These are phyloP conservation scores for Penicillium capsulatum DNA, from an alignment of 2,329 filamentous ascomycete genomes.

Conservation along the genomic window DNA sequence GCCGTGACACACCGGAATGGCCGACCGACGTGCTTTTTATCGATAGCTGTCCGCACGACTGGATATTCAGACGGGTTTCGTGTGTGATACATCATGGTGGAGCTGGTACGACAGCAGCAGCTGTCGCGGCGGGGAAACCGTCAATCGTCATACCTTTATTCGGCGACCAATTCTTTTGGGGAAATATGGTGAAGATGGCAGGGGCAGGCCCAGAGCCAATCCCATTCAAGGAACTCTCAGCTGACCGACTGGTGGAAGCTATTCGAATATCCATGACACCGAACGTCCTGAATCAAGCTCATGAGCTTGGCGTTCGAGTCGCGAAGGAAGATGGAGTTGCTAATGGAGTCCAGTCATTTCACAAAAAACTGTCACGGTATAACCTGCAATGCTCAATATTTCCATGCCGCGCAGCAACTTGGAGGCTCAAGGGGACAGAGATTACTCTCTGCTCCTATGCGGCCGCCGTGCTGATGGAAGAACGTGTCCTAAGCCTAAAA, in stretches of 20 bases:
- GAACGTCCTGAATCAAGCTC: too few species aligned
- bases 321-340: too few species aligned
- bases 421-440: too few species aligned
- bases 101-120: conserved; percentile 56
- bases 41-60: conserved; percentile 55
- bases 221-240: conserved; percentile 44
- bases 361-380: too few species aligned
- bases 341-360: too few species aligned
- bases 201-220: conserved; percentile 50
- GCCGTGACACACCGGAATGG: conserved; percentile 29
- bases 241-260: conserved; percentile 43
- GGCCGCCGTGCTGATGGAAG: too few species aligned
- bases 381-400: too few species aligned
- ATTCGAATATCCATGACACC: too few species aligned
- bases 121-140: conserved; percentile 49
- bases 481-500: too few species aligned
- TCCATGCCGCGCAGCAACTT: too few species aligned
- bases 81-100: conserved; percentile 58
- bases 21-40: conserved; percentile 51
- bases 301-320: too few species aligned
- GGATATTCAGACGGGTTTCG: conserved; percentile 55
- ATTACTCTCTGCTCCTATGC: too few species aligned
- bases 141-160: conserved; percentile 57
- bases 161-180: conserved; percentile 56
- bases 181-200: conserved; percentile 48